Conservation (phyloP, 352 stramenopile species). For the Elongisporangium anandrum region DNA sequence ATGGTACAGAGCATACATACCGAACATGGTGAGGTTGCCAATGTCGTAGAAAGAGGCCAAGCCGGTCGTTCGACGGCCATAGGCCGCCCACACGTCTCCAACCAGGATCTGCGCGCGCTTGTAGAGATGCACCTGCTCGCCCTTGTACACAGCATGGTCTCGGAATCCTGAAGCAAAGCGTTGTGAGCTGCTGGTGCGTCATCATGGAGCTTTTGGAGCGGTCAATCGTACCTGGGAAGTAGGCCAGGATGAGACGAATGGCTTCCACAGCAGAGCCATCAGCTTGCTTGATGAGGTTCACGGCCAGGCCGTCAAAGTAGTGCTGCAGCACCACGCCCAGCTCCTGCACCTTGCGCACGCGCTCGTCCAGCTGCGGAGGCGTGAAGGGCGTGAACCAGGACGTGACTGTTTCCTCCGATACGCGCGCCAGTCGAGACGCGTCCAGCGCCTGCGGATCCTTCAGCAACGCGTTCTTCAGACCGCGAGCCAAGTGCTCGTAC, state of each 20-base stretch:
- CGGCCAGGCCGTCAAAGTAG: constrained; percentile 37
- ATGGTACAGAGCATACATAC: constrained; percentile 19
- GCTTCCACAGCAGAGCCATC: constrained; percentile 54
- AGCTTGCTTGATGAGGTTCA: constrained; percentile 51
- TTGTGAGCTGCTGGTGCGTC: not conserved
- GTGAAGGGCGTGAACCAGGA: constrained; percentile 67
- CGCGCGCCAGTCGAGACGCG: constrained; percentile 32
- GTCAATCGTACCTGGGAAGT: constrained; percentile 77
- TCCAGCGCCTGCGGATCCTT: constrained; percentile 53
- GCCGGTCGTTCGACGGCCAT: constrained; percentile 42
- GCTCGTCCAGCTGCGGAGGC: constrained; percentile 56
- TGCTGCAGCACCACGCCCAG: constrained; percentile 43
- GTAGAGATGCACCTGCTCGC: constrained; percentile 85
- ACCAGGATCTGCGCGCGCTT: constrained; percentile 89
- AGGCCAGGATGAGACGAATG: constrained; percentile 55
- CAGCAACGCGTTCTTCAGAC: constrained; percentile 66
- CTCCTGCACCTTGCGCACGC: constrained; percentile 54
- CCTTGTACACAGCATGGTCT: constrained; percentile 80
- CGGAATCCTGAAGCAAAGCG: constrained; percentile 41
- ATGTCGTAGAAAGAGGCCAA: constrained; percentile 78
- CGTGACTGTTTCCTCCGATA: constrained; percentile 36
- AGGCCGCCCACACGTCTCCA: constrained; percentile 85
- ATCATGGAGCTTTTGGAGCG: not conserved
- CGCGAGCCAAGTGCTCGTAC: constrained; percentile 81
- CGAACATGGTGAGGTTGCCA: constrained; percentile 86